Conservation (phyloP, 306 rosid genomes). For the Vachellia collinsii region DNA sequence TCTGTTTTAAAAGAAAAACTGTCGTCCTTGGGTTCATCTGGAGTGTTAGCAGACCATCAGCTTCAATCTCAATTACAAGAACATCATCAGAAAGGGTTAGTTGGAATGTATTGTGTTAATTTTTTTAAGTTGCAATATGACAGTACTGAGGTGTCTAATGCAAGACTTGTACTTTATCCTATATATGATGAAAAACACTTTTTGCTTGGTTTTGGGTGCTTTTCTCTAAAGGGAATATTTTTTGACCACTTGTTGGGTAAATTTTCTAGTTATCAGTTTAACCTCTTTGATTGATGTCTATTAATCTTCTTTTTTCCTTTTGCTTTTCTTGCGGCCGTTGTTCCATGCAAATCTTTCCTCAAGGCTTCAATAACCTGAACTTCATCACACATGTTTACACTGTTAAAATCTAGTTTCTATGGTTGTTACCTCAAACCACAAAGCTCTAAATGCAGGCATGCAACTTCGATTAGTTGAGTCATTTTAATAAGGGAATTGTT, state of each 20-base stretch:
- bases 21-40: conserved; percentile 89
- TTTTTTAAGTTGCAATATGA: background rate
- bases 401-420: background rate
- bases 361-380: background rate
- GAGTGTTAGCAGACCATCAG: conserved; percentile 96
- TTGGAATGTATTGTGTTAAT: background rate
- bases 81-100: conserved; percentile 90
- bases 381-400: background rate
- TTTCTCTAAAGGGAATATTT: conserved; percentile 9
- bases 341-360: background rate
- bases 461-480: background rate
- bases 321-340: background rate
- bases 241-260: background rate
- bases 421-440: background rate
- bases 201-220: conserved; percentile 20
- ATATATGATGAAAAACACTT: background rate
- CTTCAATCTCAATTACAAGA: conserved; percentile 99
- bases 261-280: background rate
- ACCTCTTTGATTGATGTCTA: background rate
- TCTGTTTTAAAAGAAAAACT: conserved; percentile 94
- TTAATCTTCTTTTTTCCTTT: background rate
- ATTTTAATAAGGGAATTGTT: background rate
- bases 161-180: background rate
- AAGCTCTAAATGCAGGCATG: background rate
- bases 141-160: conserved; percentile 17